phyloP scores from a whole-genome alignment of 345 rosid genomes.

The Linum trigynum region DNA sequence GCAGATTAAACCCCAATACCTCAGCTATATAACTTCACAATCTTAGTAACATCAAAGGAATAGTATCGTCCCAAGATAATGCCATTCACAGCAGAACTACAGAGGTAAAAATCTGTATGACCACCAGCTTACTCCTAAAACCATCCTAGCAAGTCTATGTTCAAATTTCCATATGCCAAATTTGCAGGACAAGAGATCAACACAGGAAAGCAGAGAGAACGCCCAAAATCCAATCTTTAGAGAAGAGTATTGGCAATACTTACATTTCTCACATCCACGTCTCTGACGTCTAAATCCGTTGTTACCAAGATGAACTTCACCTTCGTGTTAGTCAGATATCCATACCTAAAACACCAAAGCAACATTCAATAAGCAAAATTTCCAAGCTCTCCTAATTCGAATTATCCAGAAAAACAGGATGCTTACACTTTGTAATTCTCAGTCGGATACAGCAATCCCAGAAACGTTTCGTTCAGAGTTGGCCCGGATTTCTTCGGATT shows the following conservation, averaged over 20 bases:
- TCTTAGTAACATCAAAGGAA: background rate
- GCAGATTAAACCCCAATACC: background rate
- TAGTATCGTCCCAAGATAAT: background rate
- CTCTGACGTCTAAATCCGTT: constrained; percentile 79
- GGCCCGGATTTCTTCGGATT: constrained; percentile 84
- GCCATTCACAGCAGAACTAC: too few relatives aligned
- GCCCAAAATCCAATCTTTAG: background rate
- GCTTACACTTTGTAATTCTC: constrained; percentile 92
- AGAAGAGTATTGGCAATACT: constrained; percentile 18
- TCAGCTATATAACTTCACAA: background rate
- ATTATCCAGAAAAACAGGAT: background rate
- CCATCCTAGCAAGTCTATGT: too few relatives aligned
- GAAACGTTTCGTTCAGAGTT: constrained; percentile 72
- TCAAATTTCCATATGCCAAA: background rate
- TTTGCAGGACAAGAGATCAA: background rate
- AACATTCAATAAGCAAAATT: constrained; percentile 3
- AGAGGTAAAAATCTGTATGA: too few relatives aligned
- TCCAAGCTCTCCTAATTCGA: background rate
- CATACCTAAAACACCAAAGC: constrained; percentile 43
- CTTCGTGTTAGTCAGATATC: constrained; percentile 91
- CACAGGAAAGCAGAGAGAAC: background rate
- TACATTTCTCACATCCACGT: constrained; percentile 85
- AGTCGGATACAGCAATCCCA: constrained; percentile 87
- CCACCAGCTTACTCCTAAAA: too few relatives aligned
- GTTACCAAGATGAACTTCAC: constrained; percentile 89